A percentile compares a stretch with the other conserved stretches of the same genome.
Evolutionary conservation across 768 basidiomycete genomes (phyloP).

Genomic region (Mycena filopes): DNA sequence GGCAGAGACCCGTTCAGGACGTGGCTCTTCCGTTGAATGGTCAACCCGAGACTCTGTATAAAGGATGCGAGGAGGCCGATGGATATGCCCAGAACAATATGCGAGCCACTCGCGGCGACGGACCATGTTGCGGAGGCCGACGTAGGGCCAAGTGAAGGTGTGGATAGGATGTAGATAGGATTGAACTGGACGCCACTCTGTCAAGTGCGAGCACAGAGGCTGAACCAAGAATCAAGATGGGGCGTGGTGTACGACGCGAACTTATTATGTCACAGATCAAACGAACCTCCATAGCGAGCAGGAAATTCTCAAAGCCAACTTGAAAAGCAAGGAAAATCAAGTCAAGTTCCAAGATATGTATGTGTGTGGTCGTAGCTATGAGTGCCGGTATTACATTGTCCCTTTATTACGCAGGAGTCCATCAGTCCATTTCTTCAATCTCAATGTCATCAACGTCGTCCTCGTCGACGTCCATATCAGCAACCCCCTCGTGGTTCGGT

Average conservation of each 20-base stretch:
- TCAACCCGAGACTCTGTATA: constrained; percentile 58
- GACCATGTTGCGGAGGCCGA: constrained; percentile 13
- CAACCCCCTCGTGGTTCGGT: constrained; percentile 81
- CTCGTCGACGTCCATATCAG: constrained; percentile 69
- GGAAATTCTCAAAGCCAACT: no score
- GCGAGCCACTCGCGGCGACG: constrained; percentile 36
- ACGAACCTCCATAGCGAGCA: no score
- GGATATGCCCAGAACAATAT: constrained; percentile 60
- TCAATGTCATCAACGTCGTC: constrained; percentile 64
- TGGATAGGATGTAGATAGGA: background rate
- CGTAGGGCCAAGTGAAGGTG: background rate
- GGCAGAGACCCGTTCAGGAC: constrained; percentile 82
- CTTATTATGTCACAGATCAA: no score
- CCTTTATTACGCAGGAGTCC: constrained; percentile 5
- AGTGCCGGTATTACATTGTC: no score
- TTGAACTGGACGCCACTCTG: no score
- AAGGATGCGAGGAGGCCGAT: constrained; percentile 76
- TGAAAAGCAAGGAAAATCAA: no score
- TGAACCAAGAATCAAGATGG: no score
- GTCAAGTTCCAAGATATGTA: no score
- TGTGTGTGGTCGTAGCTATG: no score
- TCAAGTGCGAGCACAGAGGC: no score
- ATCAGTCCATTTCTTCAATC: constrained; percentile 78
- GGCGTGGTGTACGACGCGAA: no score
- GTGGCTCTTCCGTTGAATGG: constrained; percentile 94